Conservation (phyloP, 257 asterid genomes). For the Nicotiana undulata region DNA sequence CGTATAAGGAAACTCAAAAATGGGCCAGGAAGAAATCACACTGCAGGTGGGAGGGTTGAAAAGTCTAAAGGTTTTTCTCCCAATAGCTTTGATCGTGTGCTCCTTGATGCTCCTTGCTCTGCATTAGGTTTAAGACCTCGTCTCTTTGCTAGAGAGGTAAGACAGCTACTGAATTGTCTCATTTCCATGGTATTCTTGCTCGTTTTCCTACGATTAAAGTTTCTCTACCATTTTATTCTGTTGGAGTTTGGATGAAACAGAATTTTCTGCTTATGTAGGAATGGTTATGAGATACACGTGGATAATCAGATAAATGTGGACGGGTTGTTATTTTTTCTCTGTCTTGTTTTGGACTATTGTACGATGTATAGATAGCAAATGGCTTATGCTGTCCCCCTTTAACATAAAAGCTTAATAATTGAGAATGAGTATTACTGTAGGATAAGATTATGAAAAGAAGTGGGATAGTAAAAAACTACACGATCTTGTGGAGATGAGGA, state of each 20-base stretch:
- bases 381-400: not conserved
- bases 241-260: not conserved
- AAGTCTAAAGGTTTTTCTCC: slow-evolving; percentile 75
- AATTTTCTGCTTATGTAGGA: not conserved
- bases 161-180: slow-evolving; percentile 2
- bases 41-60: slow-evolving; percentile 70
- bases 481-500: not conserved
- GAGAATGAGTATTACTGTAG: not conserved
- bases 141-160: slow-evolving; percentile 84
- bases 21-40: slow-evolving; percentile 71
- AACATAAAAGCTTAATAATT: not conserved
- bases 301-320: not conserved
- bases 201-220: not conserved
- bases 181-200: not conserved
- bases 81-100: slow-evolving; percentile 92
- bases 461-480: not conserved
- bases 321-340: not conserved
- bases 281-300: not conserved
- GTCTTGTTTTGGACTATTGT: not conserved
- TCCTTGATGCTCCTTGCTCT: slow-evolving; percentile 98
- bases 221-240: not conserved
- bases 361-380: not conserved
- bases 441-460: not conserved
- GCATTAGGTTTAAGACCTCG: slow-evolving; percentile 99
- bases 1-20: slow-evolving; percentile 51